A percentile compares a stretch with the other conserved stretches of the same genome.
Evolutionary conservation across 306 rosid species (phyloP).

Genomic region (Lupinus albus): DNA sequence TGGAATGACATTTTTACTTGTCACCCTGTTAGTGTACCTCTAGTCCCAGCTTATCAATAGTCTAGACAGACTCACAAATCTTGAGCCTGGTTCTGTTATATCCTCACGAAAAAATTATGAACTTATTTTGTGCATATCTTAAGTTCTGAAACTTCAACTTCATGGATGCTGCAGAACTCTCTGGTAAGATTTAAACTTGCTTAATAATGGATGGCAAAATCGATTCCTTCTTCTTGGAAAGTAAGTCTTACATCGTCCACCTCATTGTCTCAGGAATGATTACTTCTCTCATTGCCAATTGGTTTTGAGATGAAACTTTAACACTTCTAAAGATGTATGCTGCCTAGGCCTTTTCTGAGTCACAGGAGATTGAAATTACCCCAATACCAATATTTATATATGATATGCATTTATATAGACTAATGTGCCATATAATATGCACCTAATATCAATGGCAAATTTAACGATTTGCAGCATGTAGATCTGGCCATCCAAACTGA

Average conservation of each 20-base stretch:
- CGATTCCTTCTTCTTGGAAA: no score
- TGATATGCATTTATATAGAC: no score
- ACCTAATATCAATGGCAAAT: background rate
- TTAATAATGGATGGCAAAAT: constrained; percentile 12
- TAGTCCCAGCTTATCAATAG: constrained; percentile 33
- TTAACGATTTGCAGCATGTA: background rate
- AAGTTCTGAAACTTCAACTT: constrained; percentile 25
- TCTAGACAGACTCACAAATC: constrained; percentile 41
- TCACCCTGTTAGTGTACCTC: constrained; percentile 28
- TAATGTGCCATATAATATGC: background rate
- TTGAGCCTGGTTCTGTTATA: constrained; percentile 39
- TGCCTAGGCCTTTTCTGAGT: no score
- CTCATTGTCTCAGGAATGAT: no score
- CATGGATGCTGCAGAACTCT: constrained; percentile 34
- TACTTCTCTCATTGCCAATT: no score
- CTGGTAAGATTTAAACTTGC: constrained; percentile 8
- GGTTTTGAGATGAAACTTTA: no score
- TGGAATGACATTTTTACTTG: constrained; percentile 42
- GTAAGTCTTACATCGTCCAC: no score
- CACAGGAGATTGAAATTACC: background rate
- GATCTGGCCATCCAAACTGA: background rate
- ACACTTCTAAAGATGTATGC: no score
- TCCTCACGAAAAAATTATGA: constrained; percentile 15
- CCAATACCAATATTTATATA: background rate
- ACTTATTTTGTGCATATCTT: constrained; percentile 33